phyloP scores from a whole-genome alignment of 805 yeast species.

The Cyberlindnera misumaiensis region DNA sequence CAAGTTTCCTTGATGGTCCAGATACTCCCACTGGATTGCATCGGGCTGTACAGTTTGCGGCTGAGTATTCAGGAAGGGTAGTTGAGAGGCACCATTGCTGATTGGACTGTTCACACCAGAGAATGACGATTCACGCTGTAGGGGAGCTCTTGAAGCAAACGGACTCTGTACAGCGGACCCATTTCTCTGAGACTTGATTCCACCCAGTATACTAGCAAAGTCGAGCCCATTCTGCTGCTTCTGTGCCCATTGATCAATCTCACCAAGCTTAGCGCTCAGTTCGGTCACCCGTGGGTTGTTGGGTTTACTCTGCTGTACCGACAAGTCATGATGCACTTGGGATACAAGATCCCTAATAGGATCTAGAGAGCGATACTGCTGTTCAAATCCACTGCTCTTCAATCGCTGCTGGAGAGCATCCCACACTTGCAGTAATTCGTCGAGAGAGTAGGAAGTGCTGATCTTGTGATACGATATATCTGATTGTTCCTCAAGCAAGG shows the following conservation, averaged over 20 bases:
- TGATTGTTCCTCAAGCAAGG: background rate
- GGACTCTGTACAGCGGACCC: background rate
- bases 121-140: constrained; percentile 7
- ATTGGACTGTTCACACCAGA: constrained; percentile 10
- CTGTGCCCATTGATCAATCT: constrained; percentile 17
- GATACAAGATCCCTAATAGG: constrained; percentile 18
- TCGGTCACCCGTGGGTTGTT: constrained; percentile 8
- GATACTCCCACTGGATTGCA: constrained; percentile 59
- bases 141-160: constrained; percentile 1
- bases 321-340: constrained; percentile 19
- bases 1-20: constrained; percentile 60
- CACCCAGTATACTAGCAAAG: constrained; percentile 17
- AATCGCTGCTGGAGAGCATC: constrained; percentile 28
- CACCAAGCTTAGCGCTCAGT: constrained; percentile 13
- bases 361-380: constrained; percentile 26
- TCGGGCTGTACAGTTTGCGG: constrained; percentile 28
- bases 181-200: constrained; percentile 10
- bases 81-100: background rate
- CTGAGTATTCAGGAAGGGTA: constrained; percentile 8
- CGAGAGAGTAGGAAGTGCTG: constrained; percentile 33
- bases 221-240: constrained; percentile 19
- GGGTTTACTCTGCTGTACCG: constrained; percentile 6
- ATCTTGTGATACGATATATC: constrained; percentile 1
- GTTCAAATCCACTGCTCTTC: constrained; percentile 23
- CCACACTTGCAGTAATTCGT: constrained; percentile 50